Conservation (phyloP, 2,329 filamentous ascomycete species). For the Rutstroemia sp. region DNA sequence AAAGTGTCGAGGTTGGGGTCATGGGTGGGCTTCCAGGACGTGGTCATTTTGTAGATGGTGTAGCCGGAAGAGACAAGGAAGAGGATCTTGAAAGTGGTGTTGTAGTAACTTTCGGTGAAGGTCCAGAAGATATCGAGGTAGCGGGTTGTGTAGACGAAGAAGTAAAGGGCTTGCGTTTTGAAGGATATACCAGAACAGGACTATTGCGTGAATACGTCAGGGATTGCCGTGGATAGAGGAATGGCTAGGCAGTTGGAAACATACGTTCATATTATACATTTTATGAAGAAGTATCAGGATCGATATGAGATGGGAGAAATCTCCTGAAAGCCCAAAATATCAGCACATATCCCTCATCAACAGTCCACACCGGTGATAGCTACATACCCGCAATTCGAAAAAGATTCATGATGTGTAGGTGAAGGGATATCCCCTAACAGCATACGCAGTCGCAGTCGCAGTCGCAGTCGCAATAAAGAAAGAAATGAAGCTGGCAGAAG, state of each 20-base stretch:
- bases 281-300: slow-evolving; percentile 95
- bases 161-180: slow-evolving; percentile 94
- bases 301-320: slow-evolving; percentile 90
- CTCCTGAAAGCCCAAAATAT: slow-evolving; percentile 47
- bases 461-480: neutral
- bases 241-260: slow-evolving; percentile 26
- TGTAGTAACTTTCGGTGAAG: slow-evolving; percentile 67
- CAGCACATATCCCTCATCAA: slow-evolving; percentile 3
- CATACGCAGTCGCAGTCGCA: slow-evolving; percentile 3
- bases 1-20: slow-evolving; percentile 97
- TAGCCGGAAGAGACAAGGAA: slow-evolving; percentile 89
- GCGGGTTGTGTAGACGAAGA: slow-evolving; percentile 87
- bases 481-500: neutral
- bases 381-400: slow-evolving; percentile 57
- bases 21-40: slow-evolving; percentile 94
- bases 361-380: neutral
- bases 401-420: slow-evolving; percentile 53
- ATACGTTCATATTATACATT: slow-evolving; percentile 86
- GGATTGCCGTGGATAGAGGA: neutral
- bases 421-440: slow-evolving; percentile 3
- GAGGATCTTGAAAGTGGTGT: slow-evolving; percentile 90
- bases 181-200: slow-evolving; percentile 89
- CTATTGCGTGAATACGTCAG: slow-evolving; percentile 11
- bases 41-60: slow-evolving; percentile 96
- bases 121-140: slow-evolving; percentile 92